These are phyloP conservation scores for Citrus cavaleriei DNA, from an alignment of 345 rosid genomes.

Conservation along the genomic window DNA sequence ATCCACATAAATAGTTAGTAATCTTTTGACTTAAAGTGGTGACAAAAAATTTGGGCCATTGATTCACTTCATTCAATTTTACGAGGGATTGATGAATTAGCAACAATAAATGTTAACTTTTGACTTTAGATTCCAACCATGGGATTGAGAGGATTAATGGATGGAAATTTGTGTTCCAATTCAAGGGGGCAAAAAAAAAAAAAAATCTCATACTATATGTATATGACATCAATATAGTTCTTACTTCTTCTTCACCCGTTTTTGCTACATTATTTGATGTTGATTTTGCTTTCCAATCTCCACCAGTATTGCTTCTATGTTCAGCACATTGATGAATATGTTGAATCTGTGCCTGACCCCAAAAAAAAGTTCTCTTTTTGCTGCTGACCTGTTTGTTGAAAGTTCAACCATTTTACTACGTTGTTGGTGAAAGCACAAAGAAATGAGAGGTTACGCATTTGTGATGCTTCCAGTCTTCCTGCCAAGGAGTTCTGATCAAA, in stretches of 20 bases:
- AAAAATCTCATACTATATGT: background rate
- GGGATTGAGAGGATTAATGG: background rate
- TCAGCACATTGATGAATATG: background rate
- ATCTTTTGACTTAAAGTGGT: too few species aligned
- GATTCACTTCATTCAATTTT: too few species aligned
- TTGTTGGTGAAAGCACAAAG: background rate
- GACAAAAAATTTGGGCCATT: too few species aligned
- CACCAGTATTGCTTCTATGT: background rate
- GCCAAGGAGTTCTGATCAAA: background rate
- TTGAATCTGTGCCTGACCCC: background rate
- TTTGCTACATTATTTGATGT: background rate
- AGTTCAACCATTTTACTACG: background rate
- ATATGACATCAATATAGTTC: background rate
- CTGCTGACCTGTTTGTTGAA: background rate
- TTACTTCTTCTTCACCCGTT: background rate
- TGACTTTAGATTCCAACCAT: background rate
- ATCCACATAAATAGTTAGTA: too few species aligned
- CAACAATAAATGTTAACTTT: too few species aligned
- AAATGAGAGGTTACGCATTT: constrained; percentile 3
- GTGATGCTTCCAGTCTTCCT: background rate
- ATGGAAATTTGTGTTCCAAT: background rate
- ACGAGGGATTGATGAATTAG: background rate
- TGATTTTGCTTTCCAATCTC: background rate
- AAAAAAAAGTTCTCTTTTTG: background rate
- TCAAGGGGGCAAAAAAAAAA: too few species aligned